A percentile compares a stretch with the other conserved stretches of the same genome.
Evolutionary conservation across 805 yeast species (phyloP).

Genomic region (Ogataea nakhonphanomensis): DNA sequence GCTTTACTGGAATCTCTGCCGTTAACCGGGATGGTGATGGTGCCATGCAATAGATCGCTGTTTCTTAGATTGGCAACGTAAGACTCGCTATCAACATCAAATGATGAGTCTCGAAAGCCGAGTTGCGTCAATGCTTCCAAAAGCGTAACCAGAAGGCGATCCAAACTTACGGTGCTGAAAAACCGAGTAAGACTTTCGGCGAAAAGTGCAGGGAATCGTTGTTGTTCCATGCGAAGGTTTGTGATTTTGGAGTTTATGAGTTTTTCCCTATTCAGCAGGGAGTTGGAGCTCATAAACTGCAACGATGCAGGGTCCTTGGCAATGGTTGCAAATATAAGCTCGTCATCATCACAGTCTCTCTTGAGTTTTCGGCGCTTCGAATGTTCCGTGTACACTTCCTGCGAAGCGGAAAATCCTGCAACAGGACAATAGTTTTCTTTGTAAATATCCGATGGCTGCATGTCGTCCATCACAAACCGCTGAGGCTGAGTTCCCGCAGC

Average conservation of each 20-base stretch:
- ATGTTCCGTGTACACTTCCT: slow-evolving; percentile 39
- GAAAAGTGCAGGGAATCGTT: slow-evolving; percentile 28
- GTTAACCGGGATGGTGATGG: slow-evolving; percentile 37
- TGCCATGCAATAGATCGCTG: slow-evolving; percentile 28
- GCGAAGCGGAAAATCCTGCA: slow-evolving; percentile 36
- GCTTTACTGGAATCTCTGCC: slow-evolving; percentile 45
- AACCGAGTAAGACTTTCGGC: slow-evolving; percentile 50
- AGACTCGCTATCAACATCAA: slow-evolving; percentile 19
- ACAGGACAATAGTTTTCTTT: slow-evolving; percentile 26
- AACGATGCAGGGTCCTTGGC: slow-evolving; percentile 49
- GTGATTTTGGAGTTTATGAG: slow-evolving; percentile 23
- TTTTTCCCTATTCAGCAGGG: slow-evolving; percentile 16
- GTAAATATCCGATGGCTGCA: slow-evolving; percentile 22
- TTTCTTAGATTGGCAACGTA: slow-evolving; percentile 25
- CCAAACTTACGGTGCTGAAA: slow-evolving; percentile 43
- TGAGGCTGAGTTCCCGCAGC: slow-evolving; percentile 46
- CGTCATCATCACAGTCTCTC: slow-evolving; percentile 29
- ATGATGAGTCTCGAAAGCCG: slow-evolving; percentile 34
- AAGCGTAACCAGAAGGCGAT: slow-evolving; percentile 40
- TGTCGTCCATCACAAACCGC: slow-evolving; percentile 39
- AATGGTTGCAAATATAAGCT: slow-evolving; percentile 36
- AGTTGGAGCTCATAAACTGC: slow-evolving; percentile 38
- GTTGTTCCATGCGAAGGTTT: slow-evolving; percentile 17
- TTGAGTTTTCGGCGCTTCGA: slow-evolving; percentile 32
- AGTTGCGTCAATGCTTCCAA: slow-evolving; percentile 40